Percentiles rank a stretch among this genome's conserved stretches.
phyloP scores from a whole-genome alignment of 2,329 filamentous ascomycete genomes.

The Epichloe hybrida region DNA sequence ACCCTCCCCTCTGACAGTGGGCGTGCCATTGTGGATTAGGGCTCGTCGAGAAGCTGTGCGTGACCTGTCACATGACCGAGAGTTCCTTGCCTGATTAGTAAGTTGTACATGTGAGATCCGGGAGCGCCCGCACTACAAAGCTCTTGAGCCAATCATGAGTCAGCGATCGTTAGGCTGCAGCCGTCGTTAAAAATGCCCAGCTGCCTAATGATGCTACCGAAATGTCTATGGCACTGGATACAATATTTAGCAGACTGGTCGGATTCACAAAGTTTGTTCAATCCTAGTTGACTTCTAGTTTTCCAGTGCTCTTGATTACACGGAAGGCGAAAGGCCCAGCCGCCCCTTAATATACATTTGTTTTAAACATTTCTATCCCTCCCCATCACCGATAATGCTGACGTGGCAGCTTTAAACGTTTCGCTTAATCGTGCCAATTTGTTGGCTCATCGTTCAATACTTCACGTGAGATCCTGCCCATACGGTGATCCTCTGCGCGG shows the following conservation, averaged over 20 bases:
- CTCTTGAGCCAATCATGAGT: not conserved
- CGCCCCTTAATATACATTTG: conserved; percentile 4
- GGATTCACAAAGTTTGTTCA: not conserved
- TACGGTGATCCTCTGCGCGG: conserved; percentile 10
- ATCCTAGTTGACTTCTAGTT: conserved; percentile 4
- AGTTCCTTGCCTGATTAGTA: not conserved
- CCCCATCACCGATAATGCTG: not conserved
- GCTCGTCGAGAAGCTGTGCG: conserved; percentile 10
- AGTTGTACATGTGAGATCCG: not conserved
- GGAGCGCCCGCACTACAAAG: not conserved
- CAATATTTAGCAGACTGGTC: not conserved
- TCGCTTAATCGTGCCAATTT: not conserved
- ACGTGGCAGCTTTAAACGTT: not conserved
- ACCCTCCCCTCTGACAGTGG: conserved; percentile 7
- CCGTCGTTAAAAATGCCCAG: no score
- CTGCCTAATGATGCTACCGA: no score
- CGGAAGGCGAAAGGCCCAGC: not conserved
- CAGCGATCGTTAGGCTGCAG: not conserved
- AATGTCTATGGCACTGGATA: not conserved
- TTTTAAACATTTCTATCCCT: not conserved
- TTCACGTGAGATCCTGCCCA: conserved; percentile 15
- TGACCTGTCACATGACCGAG: conserved; percentile 13
- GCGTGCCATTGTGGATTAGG: conserved; percentile 15
- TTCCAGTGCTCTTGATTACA: conserved; percentile 7
- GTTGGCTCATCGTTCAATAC: conserved; percentile 11